A percentile compares a stretch with the other conserved stretches of the same genome.
These are phyloP conservation scores for Annulohypoxylon stygium DNA, from an alignment of 495 filamentous ascomycete species.

Conservation along the genomic window DNA sequence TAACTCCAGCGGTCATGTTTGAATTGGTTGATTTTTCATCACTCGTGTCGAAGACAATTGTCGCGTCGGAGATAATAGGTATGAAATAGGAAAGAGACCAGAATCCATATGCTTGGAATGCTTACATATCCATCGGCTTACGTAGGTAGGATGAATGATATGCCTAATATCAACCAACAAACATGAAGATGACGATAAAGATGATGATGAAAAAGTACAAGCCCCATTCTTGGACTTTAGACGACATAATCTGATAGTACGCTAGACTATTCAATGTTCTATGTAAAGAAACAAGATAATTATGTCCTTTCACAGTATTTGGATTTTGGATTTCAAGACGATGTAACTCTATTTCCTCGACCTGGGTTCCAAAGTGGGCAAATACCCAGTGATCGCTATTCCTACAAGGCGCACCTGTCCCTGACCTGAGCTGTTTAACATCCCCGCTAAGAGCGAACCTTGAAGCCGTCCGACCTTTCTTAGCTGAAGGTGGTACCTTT, in stretches of 20 bases:
- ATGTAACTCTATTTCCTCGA: constrained; percentile 36
- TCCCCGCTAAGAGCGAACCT: constrained; percentile 10
- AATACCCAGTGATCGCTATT: constrained; percentile 40
- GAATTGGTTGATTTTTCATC: not conserved
- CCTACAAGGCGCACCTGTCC: constrained; percentile 28
- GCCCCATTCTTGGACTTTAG: constrained; percentile 3
- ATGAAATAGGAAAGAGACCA: not conserved
- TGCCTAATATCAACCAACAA: not conserved
- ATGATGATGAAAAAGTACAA: not conserved
- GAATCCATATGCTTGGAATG: not conserved
- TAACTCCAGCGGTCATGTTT: constrained; percentile 15
- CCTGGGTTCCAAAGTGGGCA: constrained; percentile 24
- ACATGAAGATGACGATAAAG: not conserved
- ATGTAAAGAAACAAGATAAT: constrained; percentile 19
- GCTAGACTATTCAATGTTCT: not conserved
- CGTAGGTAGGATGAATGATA: constrained; percentile 6
- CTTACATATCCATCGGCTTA: not conserved
- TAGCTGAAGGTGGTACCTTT: not conserved
- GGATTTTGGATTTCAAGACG: constrained; percentile 19
- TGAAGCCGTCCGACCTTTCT: constrained; percentile 6
- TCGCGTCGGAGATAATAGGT: constrained; percentile 7
- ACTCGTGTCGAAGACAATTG: not conserved
- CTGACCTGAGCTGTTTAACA: constrained; percentile 13
- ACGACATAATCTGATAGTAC: not conserved
- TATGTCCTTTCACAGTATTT: constrained; percentile 26